These are phyloP conservation scores for Glutinoglossum americanum DNA, from an alignment of 495 filamentous ascomycete genomes.

Conservation along the genomic window DNA sequence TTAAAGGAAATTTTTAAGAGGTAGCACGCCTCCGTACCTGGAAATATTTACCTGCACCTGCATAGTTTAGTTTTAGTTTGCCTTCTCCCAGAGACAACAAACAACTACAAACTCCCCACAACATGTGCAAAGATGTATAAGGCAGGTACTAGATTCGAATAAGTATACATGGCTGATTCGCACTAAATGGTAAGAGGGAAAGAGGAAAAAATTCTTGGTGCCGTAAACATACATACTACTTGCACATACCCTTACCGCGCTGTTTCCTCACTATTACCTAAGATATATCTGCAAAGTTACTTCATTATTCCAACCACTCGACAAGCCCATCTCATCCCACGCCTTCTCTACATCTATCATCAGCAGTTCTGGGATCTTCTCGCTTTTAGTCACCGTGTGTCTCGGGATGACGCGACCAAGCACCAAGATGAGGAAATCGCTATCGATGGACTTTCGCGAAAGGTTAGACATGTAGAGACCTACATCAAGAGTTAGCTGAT, in stretches of 20 bases:
- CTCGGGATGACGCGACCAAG: slow-evolving; percentile 43
- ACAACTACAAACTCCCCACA: too few relatives aligned
- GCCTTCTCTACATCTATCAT: slow-evolving; percentile 57
- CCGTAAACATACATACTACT: too few relatives aligned
- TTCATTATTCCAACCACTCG: slow-evolving; percentile 69
- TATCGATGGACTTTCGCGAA: slow-evolving; percentile 30
- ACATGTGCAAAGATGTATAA: too few relatives aligned
- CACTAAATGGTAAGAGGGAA: too few relatives aligned
- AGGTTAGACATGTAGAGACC: slow-evolving; percentile 54
- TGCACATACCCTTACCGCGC: too few relatives aligned
- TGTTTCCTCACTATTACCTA: slow-evolving; percentile 3
- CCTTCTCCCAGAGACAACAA: background rate
- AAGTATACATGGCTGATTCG: too few relatives aligned
- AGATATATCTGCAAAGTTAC: slow-evolving; percentile 46
- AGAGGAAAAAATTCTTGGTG: too few relatives aligned
- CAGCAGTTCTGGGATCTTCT: slow-evolving; percentile 34
- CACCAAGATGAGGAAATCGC: slow-evolving; percentile 58
- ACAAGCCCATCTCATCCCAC: slow-evolving; percentile 52
- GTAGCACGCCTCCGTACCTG: too few relatives aligned
- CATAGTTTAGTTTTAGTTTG: too few relatives aligned
- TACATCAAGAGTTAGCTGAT: slow-evolving; percentile 10
- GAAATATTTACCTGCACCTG: too few relatives aligned
- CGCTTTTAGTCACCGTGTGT: slow-evolving; percentile 38
- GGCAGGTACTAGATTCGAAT: too few relatives aligned
- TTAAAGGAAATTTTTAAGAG: too few relatives aligned